Conservation (phyloP, 768 basidiomycete genomes). For the Boletus vermiculosoides region DNA sequence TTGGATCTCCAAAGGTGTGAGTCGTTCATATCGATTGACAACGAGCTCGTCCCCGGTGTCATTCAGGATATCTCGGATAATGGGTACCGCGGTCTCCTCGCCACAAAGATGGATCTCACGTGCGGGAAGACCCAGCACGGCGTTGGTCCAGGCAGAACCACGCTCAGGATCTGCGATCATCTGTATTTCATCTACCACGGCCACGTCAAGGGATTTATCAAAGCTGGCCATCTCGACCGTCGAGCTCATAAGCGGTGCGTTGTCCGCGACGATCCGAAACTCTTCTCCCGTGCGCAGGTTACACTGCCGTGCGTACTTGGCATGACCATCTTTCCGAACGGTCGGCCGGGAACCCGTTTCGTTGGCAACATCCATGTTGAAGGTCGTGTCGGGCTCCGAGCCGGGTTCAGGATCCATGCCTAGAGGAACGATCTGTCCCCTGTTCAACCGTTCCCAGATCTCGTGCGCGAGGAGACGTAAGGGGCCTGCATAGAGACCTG, state of each 20-base stretch:
- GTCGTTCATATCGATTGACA: constrained; percentile 80
- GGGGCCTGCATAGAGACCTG: constrained; percentile 88
- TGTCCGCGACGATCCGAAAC: constrained; percentile 59
- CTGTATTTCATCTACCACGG: constrained; percentile 96
- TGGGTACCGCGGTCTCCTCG: constrained; percentile 85
- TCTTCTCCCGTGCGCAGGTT: constrained; percentile 95
- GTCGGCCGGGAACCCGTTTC: constrained; percentile 25
- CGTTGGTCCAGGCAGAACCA: constrained; percentile 79
- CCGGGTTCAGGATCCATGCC: constrained; percentile 49
- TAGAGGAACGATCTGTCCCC: constrained; percentile 79
- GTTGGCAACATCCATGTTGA: constrained; percentile 32
- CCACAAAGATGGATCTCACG: constrained; percentile 92
- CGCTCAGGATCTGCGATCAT: constrained; percentile 82
- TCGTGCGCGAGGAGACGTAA: constrained; percentile 93
- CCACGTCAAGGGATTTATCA: constrained; percentile 58
- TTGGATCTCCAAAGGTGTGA: constrained; percentile 79
- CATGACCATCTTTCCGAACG: constrained; percentile 40
- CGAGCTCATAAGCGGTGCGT: no score
- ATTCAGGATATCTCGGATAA: constrained; percentile 67
- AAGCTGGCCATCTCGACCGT: constrained; percentile 48
- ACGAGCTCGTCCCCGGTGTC: constrained; percentile 81
- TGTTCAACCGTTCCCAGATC: constrained; percentile 88
- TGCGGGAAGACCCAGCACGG: constrained; percentile 73
- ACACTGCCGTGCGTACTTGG: constrained; percentile 59
- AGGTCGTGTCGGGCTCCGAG: constrained; percentile 37